Evolutionary conservation across 306 rosid species (phyloP), one percentile per base, ranked within the genome.

Genomic region (Castanopsis chinensis): DNA sequence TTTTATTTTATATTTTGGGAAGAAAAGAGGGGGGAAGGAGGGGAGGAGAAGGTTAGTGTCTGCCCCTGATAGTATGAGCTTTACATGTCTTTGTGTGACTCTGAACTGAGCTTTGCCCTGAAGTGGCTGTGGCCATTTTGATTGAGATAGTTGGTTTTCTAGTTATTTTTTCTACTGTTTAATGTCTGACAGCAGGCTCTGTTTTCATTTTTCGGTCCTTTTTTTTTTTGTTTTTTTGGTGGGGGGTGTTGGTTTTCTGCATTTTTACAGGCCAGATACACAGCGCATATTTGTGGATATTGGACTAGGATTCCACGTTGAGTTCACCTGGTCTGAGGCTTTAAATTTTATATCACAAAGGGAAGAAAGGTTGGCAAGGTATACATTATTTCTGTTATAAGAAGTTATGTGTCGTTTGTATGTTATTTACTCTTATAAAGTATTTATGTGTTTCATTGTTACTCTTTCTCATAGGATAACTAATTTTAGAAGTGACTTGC

Each of bases 291-390:
- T 95, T 78, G 96, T 95, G 78, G 99, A 93, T 85, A 21, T 93
- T 81, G 99, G 99, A 68, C 86, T 91, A 54, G 99, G 97, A 85
- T 93, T 95, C 85, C 99, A 95, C 21, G 98, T 91, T 65, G 98
- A 95, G 89, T 91, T 95, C 85, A 88, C 98, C 78, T 95, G 96
- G 97, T 77, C 96, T 18, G 98, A 91, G 86, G 99, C 98, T 83
- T 76, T 95, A 69, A 91, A 84, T 69, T 95, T 32, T 80, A 86
- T 93, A 68, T 81, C 86, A 14, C 88, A 83, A 59, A 87, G 96
- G 89, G 97, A 95, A 81, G 97, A 90, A 81, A 93, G 75, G 85
- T 60, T 95, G 72, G 78, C 84, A 58, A 89, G 91, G 99, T 95
- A 85, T 67, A 53, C 28, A 25, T 43, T 83, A 70, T 81, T 41